Percentiles rank a stretch among this genome's conserved stretches.
Evolutionary conservation across 2,329 filamentous ascomycete genomes (phyloP).

Genomic region (Diplodia sapinea): DNA sequence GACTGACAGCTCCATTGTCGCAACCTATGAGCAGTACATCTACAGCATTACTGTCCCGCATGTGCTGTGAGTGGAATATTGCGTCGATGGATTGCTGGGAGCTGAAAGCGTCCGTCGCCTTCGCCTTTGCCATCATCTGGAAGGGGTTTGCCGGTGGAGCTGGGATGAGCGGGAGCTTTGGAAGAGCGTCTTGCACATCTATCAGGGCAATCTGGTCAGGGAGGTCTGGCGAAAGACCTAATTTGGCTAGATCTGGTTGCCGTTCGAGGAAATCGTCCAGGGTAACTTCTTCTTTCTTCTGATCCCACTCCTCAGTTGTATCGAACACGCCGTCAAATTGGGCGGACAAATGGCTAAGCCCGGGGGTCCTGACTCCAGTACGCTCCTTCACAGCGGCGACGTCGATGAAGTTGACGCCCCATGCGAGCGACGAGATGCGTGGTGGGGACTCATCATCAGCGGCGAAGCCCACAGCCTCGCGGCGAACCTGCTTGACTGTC

Average conservation of each 20-base stretch:
- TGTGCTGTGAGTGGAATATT: slow-evolving; percentile 53
- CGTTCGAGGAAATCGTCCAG: slow-evolving; percentile 50
- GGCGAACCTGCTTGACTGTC: slow-evolving; percentile 56
- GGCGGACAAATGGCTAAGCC: not conserved
- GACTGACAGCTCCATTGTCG: slow-evolving; percentile 71
- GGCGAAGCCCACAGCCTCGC: not conserved
- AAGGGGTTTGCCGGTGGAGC: slow-evolving; percentile 44
- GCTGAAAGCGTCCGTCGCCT: slow-evolving; percentile 46
- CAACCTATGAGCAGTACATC: slow-evolving; percentile 80
- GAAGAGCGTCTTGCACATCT: slow-evolving; percentile 47
- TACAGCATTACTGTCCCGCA: slow-evolving; percentile 73
- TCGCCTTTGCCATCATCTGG: slow-evolving; percentile 36
- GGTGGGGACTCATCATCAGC: slow-evolving; percentile 33
- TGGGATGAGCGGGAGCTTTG: slow-evolving; percentile 48
- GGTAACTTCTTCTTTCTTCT: slow-evolving; percentile 42
- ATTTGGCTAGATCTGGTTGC: slow-evolving; percentile 42
- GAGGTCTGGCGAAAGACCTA: slow-evolving; percentile 47
- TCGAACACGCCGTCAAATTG: not conserved
- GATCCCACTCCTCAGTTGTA: slow-evolving; percentile 45
- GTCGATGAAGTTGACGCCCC: slow-evolving; percentile 62
- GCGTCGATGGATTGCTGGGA: slow-evolving; percentile 50
- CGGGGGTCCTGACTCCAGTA: slow-evolving; percentile 40
- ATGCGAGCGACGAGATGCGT: slow-evolving; percentile 57
- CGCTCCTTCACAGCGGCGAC: slow-evolving; percentile 51
- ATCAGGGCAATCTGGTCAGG: slow-evolving; percentile 50